These are phyloP conservation scores for Suillus tomentosus DNA, from an alignment of 768 basidiomycete species.

Conservation along the genomic window DNA sequence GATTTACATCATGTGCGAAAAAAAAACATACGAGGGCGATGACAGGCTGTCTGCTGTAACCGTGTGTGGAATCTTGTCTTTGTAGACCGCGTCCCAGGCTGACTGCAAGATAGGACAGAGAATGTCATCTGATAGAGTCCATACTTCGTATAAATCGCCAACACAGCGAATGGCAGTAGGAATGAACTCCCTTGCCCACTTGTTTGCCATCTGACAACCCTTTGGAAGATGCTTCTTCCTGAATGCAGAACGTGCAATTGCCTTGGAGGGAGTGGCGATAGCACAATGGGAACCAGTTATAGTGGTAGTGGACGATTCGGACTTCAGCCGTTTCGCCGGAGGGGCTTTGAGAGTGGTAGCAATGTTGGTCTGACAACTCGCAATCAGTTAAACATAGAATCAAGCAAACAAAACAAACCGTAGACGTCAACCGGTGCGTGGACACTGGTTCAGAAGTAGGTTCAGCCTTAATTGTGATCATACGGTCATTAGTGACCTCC, in stretches of 20 bases:
- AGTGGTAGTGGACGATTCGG: no score
- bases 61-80: slow-evolving; percentile 10
- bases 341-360: not conserved
- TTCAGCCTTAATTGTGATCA: not conserved
- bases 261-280: not conserved
- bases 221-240: not conserved
- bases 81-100: slow-evolving; percentile 14
- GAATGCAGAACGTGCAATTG: not conserved
- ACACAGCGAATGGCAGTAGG: not conserved
- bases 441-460: not conserved
- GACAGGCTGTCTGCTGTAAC: slow-evolving; percentile 9
- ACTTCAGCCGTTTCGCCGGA: not conserved
- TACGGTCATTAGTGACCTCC: not conserved
- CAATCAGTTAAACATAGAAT: not conserved
- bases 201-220: not conserved
- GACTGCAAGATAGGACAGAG: slow-evolving; percentile 13
- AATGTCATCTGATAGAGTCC: slow-evolving; percentile 7
- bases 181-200: not conserved
- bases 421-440: not conserved
- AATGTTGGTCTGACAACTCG: not conserved
- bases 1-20: not conserved
- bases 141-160: not conserved
- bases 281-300: no score
- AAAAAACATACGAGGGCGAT: not conserved
- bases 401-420: not conserved